Evolutionary conservation across 805 yeast genomes (phyloP).

Genomic region (Ogataea ganodermae): DNA sequence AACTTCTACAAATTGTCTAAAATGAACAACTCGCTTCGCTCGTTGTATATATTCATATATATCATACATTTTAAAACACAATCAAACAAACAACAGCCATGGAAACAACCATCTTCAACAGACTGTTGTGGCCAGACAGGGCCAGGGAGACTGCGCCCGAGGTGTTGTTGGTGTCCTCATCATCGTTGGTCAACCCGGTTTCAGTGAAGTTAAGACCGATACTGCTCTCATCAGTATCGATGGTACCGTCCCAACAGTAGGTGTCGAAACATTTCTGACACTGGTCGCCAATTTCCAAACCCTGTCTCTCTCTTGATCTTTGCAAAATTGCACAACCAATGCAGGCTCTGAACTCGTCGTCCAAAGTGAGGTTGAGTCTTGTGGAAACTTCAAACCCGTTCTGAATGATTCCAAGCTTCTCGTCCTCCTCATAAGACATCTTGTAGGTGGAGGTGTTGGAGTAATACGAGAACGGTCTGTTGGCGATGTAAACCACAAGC

Average conservation of each 20-base stretch:
- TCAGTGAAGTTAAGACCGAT: slow-evolving; percentile 41
- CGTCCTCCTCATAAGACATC: slow-evolving; percentile 59
- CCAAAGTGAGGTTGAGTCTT: slow-evolving; percentile 66
- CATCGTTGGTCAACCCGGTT: slow-evolving; percentile 39
- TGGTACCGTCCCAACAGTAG: slow-evolving; percentile 60
- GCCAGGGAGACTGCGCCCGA: slow-evolving; percentile 20
- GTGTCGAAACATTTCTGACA: slow-evolving; percentile 69
- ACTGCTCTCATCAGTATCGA: slow-evolving; percentile 16
- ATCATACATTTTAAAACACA: slow-evolving; percentile 12
- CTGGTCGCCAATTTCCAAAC: slow-evolving; percentile 60
- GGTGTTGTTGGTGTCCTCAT: slow-evolving; percentile 28
- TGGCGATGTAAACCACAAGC: slow-evolving; percentile 74
- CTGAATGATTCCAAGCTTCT: slow-evolving; percentile 58
- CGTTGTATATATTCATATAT: neutral
- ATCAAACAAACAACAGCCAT: slow-evolving; percentile 16
- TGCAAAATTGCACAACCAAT: slow-evolving; percentile 82
- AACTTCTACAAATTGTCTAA: too few species aligned
- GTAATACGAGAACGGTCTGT: slow-evolving; percentile 61
- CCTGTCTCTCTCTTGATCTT: slow-evolving; percentile 71
- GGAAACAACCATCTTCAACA: slow-evolving; percentile 6
- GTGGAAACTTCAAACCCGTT: slow-evolving; percentile 77
- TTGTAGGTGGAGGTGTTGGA: slow-evolving; percentile 77
- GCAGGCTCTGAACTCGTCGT: slow-evolving; percentile 69
- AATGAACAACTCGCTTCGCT: neutral
- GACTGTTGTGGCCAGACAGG: neutral